phyloP scores from a whole-genome alignment of 192 early-diverging fungal species.

The Chytriomyces sp. region DNA sequence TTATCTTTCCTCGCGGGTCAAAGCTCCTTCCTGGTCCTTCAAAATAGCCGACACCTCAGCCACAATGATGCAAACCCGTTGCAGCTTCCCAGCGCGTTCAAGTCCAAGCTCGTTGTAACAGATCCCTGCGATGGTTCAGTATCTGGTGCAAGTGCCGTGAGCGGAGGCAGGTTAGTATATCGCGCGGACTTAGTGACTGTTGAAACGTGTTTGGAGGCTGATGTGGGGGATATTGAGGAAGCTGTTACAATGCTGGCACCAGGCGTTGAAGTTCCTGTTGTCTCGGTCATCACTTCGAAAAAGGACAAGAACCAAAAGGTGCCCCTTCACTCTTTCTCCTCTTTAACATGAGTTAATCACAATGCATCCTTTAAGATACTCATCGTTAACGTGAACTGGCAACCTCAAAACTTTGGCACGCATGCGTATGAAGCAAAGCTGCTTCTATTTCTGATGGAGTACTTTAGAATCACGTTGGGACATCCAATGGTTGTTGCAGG shows the following conservation, averaged over 20 bases:
- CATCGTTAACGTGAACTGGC: slow-evolving; percentile 23
- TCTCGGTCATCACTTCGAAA: slow-evolving; percentile 16
- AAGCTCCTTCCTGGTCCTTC: slow-evolving; percentile 1
- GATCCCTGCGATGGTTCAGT: background rate
- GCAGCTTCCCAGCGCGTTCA: slow-evolving; percentile 4
- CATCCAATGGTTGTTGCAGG: slow-evolving; percentile 23
- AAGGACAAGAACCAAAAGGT: slow-evolving; percentile 31
- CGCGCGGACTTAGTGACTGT: slow-evolving; percentile 11
- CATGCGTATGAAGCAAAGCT: slow-evolving; percentile 14
- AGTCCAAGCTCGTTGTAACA: slow-evolving; percentile 4
- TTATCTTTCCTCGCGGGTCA: slow-evolving; percentile 15
- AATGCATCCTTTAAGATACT: slow-evolving; percentile 1
- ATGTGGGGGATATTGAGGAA: background rate
- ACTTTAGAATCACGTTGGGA: slow-evolving; percentile 10
- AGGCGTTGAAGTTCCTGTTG: slow-evolving; percentile 14
- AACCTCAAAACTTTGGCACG: background rate
- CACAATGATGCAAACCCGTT: background rate
- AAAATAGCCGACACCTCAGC: background rate
- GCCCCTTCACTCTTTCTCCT: background rate
- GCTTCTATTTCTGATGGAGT: slow-evolving; percentile 13
- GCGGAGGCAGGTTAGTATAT: slow-evolving; percentile 12
- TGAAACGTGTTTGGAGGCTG: slow-evolving; percentile 13
- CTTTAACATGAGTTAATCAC: background rate
- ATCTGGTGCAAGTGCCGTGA: background rate
- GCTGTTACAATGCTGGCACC: background rate